Conservation (phyloP, 306 rosid species). For the Ormosia semicastrata region DNA sequence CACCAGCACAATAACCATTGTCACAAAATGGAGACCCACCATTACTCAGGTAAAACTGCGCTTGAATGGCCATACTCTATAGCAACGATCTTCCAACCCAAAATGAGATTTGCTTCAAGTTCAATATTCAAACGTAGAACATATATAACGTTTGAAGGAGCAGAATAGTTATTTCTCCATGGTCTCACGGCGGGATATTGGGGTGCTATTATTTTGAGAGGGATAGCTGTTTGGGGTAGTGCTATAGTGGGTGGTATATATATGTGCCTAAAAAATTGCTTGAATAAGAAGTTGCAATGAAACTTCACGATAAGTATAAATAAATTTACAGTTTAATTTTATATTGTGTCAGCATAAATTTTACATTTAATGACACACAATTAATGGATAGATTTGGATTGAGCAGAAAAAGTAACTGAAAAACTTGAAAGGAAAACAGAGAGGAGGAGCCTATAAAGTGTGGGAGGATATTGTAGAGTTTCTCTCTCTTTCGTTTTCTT, state of each 20-base stretch:
- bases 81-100: not conserved
- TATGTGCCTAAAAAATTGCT: not conserved
- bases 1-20: constrained; percentile 32
- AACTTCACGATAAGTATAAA: not conserved
- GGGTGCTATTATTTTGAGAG: not conserved
- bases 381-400: constrained; percentile 27
- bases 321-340: not conserved
- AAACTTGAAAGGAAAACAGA: constrained; percentile 7
- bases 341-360: not conserved
- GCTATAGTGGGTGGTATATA: not conserved
- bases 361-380: not conserved
- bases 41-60: constrained; percentile 48
- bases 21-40: constrained; percentile 40
- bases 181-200: constrained; percentile 5
- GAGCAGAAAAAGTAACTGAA: constrained; percentile 42
- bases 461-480: constrained; percentile 20
- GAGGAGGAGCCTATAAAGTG: constrained; percentile 20
- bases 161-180: not conserved
- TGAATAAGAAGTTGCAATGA: not conserved
- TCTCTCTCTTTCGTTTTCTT: not conserved
- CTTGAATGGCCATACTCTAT: constrained; percentile 57
- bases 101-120: not conserved
- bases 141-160: not conserved
- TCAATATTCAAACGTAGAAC: not conserved
- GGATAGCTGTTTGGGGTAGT: not conserved